Evolutionary conservation across 2,329 filamentous ascomycete genomes (phyloP).

Genomic region (Gnomoniopsis sp.): DNA sequence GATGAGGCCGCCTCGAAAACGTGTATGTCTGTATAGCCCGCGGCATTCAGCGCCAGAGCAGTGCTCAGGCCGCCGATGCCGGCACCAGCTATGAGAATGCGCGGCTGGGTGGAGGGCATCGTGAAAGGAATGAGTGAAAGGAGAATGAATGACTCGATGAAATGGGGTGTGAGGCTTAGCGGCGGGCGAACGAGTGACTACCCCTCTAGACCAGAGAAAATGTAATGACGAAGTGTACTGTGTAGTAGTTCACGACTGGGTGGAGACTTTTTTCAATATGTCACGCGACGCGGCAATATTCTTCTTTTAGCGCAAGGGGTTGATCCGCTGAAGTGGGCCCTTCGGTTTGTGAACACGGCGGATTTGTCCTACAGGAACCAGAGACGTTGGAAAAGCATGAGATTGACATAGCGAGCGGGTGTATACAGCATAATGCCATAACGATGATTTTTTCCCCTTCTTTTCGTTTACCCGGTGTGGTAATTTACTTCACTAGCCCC

Average conservation of each 20-base stretch:
- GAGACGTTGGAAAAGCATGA: too few species aligned
- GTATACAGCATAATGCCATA: too few species aligned
- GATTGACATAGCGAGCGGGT: too few species aligned
- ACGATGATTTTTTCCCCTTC: too few species aligned
- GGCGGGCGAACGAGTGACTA: not conserved
- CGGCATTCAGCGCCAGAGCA: slow-evolving; percentile 26
- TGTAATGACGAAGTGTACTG: not conserved
- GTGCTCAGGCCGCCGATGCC: slow-evolving; percentile 28
- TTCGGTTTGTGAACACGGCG: not conserved
- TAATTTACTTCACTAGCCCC: too few species aligned
- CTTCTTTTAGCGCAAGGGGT: not conserved
- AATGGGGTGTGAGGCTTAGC: not conserved
- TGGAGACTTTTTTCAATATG: too few species aligned
- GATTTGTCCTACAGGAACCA: too few species aligned
- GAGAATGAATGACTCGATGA: not conserved
- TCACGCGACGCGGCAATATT: not conserved
- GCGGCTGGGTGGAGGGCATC: slow-evolving; percentile 19
- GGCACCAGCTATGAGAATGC: slow-evolving; percentile 28
- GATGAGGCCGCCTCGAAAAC: slow-evolving; percentile 38
- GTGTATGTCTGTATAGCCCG: slow-evolving; percentile 35
- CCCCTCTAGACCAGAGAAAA: not conserved
- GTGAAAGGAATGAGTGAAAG: not conserved
- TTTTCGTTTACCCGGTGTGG: too few species aligned
- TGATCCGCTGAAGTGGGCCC: not conserved
- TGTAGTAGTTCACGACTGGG: not conserved